Evolutionary conservation across 2,329 filamentous ascomycete genomes (phyloP).

Genomic region (Cladosporium sp.): DNA sequence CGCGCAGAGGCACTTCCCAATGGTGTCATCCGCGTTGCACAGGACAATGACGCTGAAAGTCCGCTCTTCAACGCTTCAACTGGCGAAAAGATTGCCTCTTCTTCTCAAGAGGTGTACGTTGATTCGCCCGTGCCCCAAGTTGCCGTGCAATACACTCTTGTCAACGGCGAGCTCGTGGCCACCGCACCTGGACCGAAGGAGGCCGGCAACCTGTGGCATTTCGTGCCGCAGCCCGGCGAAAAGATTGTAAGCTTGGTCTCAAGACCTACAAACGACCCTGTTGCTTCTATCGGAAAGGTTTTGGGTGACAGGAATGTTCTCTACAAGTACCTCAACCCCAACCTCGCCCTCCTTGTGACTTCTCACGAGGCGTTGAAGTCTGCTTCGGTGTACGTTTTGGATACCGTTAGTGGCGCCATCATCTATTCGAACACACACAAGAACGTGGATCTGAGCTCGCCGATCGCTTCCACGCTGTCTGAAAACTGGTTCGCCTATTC

Average conservation of each 20-base stretch:
- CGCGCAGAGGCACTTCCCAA: constrained; percentile 30
- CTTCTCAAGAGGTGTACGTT: constrained; percentile 6
- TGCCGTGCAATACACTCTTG: constrained; percentile 23
- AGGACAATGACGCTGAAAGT: not conserved
- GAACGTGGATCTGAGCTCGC: constrained; percentile 68
- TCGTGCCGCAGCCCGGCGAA: constrained; percentile 61
- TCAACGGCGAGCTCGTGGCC: constrained; percentile 25
- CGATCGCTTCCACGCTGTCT: constrained; percentile 71
- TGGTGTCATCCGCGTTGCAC: constrained; percentile 49
- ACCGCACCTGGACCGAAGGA: constrained; percentile 15
- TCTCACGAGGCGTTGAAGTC: constrained; percentile 54
- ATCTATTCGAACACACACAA: constrained; percentile 66
- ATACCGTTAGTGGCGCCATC: constrained; percentile 78
- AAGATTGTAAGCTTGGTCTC: constrained; percentile 64
- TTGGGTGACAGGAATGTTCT: constrained; percentile 86
- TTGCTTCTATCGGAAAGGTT: constrained; percentile 92
- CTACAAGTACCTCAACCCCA: constrained; percentile 95
- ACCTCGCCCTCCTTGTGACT: constrained; percentile 71
- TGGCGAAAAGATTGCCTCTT: constrained; percentile 21
- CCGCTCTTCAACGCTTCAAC: constrained; percentile 27
- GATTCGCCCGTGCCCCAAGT: constrained; percentile 13
- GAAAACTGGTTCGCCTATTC: constrained; percentile 97
- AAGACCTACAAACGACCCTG: constrained; percentile 71
- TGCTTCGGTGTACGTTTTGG: constrained; percentile 72
- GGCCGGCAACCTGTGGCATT: constrained; percentile 57